Conservation (phyloP, 2,329 filamentous ascomycete species). For the Exserohilum turcica region DNA sequence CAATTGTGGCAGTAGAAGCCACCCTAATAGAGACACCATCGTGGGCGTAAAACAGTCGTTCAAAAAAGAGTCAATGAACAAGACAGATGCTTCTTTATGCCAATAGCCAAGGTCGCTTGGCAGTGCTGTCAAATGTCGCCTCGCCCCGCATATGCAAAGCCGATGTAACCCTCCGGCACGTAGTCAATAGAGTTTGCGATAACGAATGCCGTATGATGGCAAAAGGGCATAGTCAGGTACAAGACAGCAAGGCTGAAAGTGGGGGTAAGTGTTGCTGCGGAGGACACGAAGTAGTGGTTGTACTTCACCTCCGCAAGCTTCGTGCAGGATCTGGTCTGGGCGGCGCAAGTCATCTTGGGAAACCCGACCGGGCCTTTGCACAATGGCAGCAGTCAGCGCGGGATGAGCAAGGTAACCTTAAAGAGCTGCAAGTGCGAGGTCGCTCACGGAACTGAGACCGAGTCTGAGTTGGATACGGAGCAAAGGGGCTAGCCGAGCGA, state of each 20-base stretch:
- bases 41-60: neutral
- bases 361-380: neutral
- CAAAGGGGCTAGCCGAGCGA: neutral
- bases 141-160: conserved; percentile 13
- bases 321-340: neutral
- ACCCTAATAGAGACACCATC: neutral
- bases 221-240: neutral
- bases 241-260: neutral
- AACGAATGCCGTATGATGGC: neutral
- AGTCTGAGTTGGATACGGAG: neutral
- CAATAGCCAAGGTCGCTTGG: conserved; percentile 7
- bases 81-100: neutral
- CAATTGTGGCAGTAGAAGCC: neutral
- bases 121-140: conserved; percentile 4
- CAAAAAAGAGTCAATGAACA: neutral
- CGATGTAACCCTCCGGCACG: conserved; percentile 13
- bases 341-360: neutral
- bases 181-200: neutral
- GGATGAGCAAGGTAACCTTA: neutral
- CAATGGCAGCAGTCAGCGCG: neutral
- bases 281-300: neutral
- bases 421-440: neutral
- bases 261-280: neutral
- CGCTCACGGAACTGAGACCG: neutral
- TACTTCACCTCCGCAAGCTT: neutral